Evolutionary conservation across 1,284 basidiomycete genomes (phyloP), one percentile per base, ranked within the genome.

Genomic region (Apiotrichum siamense): DNA sequence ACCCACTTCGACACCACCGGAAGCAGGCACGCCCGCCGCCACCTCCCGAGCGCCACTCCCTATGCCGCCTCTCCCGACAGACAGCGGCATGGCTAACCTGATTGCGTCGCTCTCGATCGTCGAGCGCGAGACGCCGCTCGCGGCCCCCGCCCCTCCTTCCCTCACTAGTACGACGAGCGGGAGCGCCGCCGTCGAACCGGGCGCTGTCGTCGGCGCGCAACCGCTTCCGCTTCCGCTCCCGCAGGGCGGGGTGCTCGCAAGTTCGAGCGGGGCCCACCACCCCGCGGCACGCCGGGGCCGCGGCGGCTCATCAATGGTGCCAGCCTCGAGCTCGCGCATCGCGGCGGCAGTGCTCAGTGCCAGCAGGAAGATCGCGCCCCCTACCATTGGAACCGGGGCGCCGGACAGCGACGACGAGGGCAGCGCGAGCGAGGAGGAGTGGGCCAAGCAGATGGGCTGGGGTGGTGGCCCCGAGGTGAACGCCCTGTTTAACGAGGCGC

Each of bases 401-500:
- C 51, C 26, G 18, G 44, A 47, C 39, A 23, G 20, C 18, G 53
- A 49, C 43, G 54, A 58, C 21, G 52, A 57, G n/a, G 39, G 27
- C 13, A 54, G 53, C 18, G 60, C 43, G 9, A 40, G 32, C 17
- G 63, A 65, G 42, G 58, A 60, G 33, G 62, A 63, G 15, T 62
- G 53, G 59, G 60, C 55, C n/a, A 55, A 49, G 49, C 55, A 38
- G 12, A 55, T 65, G 58, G 58, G 54, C 1, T 62, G 60, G 61
- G 63, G 60, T 1, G 35, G 44, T 17, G 62, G 58, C 27, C 50
- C 39, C 3, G 63, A 65, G 42, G 49, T 59, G 18, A 52, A 54
- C 24, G 50, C 33, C 6, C 45, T 63, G 44, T 65, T 65, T 41
- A 60, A 52, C 18, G 42, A 58, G 42, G 60, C 58, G 13, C 9